Percentiles rank a stretch among this genome's conserved stretches.
Conservation (phyloP, 108 stramenopile species). For the Fragilaria radians region DNA sequence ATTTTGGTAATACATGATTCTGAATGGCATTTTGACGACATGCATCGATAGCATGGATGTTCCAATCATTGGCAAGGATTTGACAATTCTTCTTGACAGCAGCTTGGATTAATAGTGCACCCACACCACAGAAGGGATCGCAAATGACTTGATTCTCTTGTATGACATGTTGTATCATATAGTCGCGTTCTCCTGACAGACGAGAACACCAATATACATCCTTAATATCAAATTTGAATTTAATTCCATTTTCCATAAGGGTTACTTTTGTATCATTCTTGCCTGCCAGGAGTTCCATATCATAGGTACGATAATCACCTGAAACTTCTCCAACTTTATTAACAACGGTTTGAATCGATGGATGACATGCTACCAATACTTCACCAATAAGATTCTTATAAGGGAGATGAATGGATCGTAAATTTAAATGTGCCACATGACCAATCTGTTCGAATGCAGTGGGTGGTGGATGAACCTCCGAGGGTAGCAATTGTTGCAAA, state of each 20-base stretch:
- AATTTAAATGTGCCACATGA: conserved; percentile 95
- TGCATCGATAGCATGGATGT: conserved; percentile 61
- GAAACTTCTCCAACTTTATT: conserved; percentile 90
- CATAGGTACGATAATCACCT: conserved; percentile 90
- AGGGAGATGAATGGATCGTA: conserved; percentile 68
- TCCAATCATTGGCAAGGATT: conserved; percentile 90
- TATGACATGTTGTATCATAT: too few species aligned
- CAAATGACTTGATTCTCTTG: conserved; percentile 51
- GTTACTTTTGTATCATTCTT: conserved; percentile 56
- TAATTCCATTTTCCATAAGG: conserved; percentile 70
- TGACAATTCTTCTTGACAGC: conserved; percentile 26
- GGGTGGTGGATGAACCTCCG: conserved; percentile 49
- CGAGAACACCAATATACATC: conserved; percentile 96
- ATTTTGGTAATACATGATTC: conserved; percentile 30
- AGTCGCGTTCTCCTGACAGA: conserved; percentile 77
- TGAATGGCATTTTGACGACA: conserved; percentile 33
- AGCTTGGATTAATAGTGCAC: conserved; percentile 86
- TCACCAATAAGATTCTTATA: conserved; percentile 83
- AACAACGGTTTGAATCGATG: conserved; percentile 80
- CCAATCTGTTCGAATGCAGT: conserved; percentile 91
- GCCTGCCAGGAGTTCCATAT: conserved; percentile 82
- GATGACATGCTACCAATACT: conserved; percentile 40
- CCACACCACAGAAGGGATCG: conserved; percentile 95
- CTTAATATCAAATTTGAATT: conserved; percentile 79
- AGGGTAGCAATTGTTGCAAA: conserved; percentile 54